Evolutionary conservation across 139 green algal genomes (phyloP), one percentile per base, ranked within the genome.

Genomic region (Haematococcus lacustris): DNA sequence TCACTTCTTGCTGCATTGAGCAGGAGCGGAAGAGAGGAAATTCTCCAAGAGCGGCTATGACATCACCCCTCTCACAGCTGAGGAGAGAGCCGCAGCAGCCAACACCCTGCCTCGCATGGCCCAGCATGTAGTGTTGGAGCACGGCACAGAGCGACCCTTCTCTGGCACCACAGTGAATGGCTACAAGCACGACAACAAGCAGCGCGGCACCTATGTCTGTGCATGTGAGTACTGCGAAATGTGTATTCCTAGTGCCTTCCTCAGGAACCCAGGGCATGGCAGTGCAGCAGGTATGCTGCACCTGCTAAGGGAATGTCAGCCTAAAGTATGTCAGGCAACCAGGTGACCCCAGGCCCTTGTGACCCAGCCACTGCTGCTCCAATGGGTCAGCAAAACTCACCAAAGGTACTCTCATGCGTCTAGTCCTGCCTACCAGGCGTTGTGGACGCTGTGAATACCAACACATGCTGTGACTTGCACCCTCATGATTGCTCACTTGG

Each of bases 101-200:
- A 4, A 30, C 4, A 32, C 30, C 53, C 53, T 64, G 53, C 21
- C 53, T 26, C 9, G 4, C 13, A 64, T 64, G 53, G 53, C 53
- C 53, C 30, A 64, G 53, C 21, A 64, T 32, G 21, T 64, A 4
- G 21, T 26, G 23, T 64, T 64, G 53, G 21, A 64, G 53, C 66
- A 85, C 25, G 88, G 88, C 38, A 65, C 65, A n/a, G 50, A 71
- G 43, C 71, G 60, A 3, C 26, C 43, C 17, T 97, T 94, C 73
- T 91, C 50, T 7, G 71, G 62, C 25, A 64, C 73, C 47, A 95
- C 90, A 0, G 78, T 88, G 38, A 89, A 92, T 34, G 62, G 62
- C 63, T 66, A 80, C 66, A 40, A 76, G 0, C 85, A 96, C 57
- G 82, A 95, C 85, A 91, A 86, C 79, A 92, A 95, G 71, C 21